A percentile compares a stretch with the other conserved stretches of the same genome.
Conservation (phyloP, 352 stramenopile species). For the Blastocystis sp. region DNA sequence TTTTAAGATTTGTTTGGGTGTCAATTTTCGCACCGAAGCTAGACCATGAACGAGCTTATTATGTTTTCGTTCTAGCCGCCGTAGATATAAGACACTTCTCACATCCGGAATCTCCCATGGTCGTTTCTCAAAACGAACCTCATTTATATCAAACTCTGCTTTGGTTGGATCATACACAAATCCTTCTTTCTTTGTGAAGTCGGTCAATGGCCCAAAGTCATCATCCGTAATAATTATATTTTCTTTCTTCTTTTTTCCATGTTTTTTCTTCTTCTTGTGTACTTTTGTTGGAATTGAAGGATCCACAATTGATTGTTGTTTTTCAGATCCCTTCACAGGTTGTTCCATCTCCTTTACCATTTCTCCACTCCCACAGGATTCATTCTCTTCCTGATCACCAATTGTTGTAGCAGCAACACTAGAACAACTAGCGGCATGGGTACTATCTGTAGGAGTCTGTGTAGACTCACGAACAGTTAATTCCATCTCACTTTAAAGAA, state of each 20-base stretch:
- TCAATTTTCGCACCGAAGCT: slow-evolving; percentile 24
- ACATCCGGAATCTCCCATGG: slow-evolving; percentile 49
- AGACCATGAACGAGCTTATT: slow-evolving; percentile 54
- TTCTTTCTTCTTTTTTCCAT: slow-evolving; percentile 9
- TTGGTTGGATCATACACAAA: slow-evolving; percentile 53
- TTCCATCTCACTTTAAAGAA: not conserved
- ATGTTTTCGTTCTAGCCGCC: slow-evolving; percentile 25
- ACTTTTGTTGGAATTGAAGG: not conserved
- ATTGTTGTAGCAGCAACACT: not conserved
- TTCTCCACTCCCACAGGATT: not conserved
- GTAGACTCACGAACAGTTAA: too few relatives aligned
- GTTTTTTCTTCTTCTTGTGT: not conserved
- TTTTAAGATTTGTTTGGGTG: slow-evolving; percentile 53
- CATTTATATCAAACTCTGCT: slow-evolving; percentile 16
- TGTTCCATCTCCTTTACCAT: not conserved
- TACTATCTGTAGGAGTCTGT: not conserved
- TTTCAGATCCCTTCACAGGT: not conserved
- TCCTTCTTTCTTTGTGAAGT: slow-evolving; percentile 51
- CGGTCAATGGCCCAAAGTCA: slow-evolving; percentile 36
- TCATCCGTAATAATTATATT: slow-evolving; percentile 44
- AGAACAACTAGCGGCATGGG: not conserved
- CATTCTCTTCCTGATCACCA: not conserved
- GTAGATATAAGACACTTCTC: slow-evolving; percentile 33
- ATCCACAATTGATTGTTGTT: not conserved
- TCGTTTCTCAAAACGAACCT: slow-evolving; percentile 23